Conservation (phyloP, 495 filamentous ascomycete genomes). For the Neurospora pannonica region DNA sequence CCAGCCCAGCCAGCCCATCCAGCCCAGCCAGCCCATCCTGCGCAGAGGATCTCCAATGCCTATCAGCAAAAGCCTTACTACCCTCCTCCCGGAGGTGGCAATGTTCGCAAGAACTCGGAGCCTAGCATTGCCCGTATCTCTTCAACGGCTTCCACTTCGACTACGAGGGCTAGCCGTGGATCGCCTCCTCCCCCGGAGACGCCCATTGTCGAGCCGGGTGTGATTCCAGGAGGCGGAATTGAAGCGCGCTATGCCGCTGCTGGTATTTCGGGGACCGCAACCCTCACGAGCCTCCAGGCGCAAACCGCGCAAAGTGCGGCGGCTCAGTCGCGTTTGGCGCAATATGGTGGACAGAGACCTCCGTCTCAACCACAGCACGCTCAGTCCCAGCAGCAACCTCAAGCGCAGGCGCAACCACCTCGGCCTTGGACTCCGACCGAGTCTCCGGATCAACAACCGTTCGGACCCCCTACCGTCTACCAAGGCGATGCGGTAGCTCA, state of each 20-base stretch:
- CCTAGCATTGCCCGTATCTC: slow-evolving; percentile 64
- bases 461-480: slow-evolving; percentile 88
- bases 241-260: slow-evolving; percentile 83
- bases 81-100: slow-evolving; percentile 31
- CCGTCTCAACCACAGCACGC: slow-evolving; percentile 20
- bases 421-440: slow-evolving; percentile 97
- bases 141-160: slow-evolving; percentile 85
- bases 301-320: slow-evolving; percentile 73
- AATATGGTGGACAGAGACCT: slow-evolving; percentile 48
- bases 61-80: slow-evolving; percentile 43
- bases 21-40: slow-evolving; percentile 11
- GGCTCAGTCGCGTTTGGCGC: slow-evolving; percentile 62
- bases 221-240: slow-evolving; percentile 65
- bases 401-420: slow-evolving; percentile 37
- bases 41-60: slow-evolving; percentile 32
- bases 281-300: slow-evolving; percentile 69
- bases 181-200: slow-evolving; percentile 95
- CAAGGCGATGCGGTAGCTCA: slow-evolving; percentile 59
- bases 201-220: slow-evolving; percentile 66
- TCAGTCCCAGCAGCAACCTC: background rate
- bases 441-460: slow-evolving; percentile 73
- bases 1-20: slow-evolving; percentile 16
- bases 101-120: slow-evolving; percentile 18
- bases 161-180: slow-evolving; percentile 81
- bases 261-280: slow-evolving; percentile 77